Percentiles rank a stretch among this genome's conserved stretches.
Evolutionary conservation across 176 grass and related monocot species (phyloP).

Genomic region (Typha latifolia): DNA sequence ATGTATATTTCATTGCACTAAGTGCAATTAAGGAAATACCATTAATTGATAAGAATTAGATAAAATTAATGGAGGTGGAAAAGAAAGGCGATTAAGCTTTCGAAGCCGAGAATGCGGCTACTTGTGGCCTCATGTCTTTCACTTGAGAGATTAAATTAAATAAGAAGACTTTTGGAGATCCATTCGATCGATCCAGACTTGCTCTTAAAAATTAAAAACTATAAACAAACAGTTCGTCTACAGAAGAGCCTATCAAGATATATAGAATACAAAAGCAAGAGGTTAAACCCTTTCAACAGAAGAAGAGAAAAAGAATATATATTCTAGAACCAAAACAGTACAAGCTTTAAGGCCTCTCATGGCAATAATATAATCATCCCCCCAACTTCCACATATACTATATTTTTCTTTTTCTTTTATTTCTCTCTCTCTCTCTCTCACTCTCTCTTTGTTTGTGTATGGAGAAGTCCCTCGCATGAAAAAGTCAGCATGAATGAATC

Average conservation of each 20-base stretch:
- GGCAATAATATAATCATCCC: no score
- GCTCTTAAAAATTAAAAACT: background rate
- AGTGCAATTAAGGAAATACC: no score
- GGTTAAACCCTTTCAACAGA: background rate
- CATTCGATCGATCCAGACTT: background rate
- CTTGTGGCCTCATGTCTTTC: conserved; percentile 29
- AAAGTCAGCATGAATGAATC: conserved; percentile 15
- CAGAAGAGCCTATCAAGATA: background rate
- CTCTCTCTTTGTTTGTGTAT: conserved; percentile 12
- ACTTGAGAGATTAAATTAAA: conserved; percentile 19
- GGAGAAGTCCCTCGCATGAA: conserved; percentile 7
- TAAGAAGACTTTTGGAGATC: conserved; percentile 3
- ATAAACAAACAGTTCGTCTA: background rate
- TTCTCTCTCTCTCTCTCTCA: background rate
- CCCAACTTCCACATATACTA: no score
- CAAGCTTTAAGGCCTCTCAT: background rate
- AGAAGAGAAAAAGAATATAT: background rate
- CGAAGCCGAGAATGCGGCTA: conserved; percentile 39
- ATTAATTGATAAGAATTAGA: background rate
- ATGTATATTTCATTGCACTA: no score
- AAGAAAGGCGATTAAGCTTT: background rate
- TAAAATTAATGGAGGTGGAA: background rate
- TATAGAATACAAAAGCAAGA: conserved; percentile 2
- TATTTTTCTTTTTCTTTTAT: no score
- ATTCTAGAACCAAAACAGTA: background rate